Base-by-base conservation (phyloP, 2,329 filamentous ascomycete species). In the Aspergillus fructus region DNA sequence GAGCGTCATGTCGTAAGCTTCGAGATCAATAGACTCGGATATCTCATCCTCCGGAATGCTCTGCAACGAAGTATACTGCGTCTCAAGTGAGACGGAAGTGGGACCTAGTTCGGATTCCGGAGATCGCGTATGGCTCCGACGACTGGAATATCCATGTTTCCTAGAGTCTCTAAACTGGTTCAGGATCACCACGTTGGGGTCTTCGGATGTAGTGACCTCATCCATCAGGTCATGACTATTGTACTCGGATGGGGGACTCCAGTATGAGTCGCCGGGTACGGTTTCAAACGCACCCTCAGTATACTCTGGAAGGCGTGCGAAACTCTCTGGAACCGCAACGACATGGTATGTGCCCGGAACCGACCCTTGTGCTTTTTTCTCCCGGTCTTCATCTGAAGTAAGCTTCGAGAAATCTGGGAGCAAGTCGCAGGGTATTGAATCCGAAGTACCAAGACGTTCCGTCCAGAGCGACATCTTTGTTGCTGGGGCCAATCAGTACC, bases 311-410 rank as follows among this genome's bases (percentile, higher is more conserved):
- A 81, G 68, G 30, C 76, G 71, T 24, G 75, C 72, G 64, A 86
- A 85, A 66, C 80, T 85, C 15, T 78, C 75, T 5, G 79, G 82
- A 41, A 83, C 82, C 54, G 81, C 77, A 19, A 85, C 73, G 19
- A 85, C 81, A 65, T 81, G 76, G 66, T 81, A 85, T 2, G 81
- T 84, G 15, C 83, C 83, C 1, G 83, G 82, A 34, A 69, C 71
- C 39, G 75, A 74, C 7, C 71, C 71, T 51, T 80, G 76, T 15
- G 83, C 83, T 65, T 85, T 85, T 57, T 73, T 77, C 65, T 86
- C 83, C 41, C 83, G 75, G 27, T 85, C 83, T 62, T 84, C 82
- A 59, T 86, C 83, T 27, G 76, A 84, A 1, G 76, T 81, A 53
- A 86, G 74, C 13, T 72, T 68, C 33, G 78, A 69, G 67, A 85